Base-by-base conservation (phyloP, 345 rosid genomes). In the Populus simonii region DNA sequence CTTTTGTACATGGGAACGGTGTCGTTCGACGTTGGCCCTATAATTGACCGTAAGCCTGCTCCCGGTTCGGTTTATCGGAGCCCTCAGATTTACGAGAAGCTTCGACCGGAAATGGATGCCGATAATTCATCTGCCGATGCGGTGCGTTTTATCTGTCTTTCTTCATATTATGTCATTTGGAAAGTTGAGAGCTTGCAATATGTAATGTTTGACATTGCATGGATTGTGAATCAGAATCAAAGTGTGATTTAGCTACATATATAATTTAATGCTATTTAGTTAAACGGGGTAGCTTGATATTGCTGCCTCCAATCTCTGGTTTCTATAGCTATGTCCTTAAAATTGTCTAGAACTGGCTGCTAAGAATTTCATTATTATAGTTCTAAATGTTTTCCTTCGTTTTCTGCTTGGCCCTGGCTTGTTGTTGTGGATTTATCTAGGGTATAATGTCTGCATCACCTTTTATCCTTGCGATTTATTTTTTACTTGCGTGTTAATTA, bases 91-190 rank as follows among this genome's bases (percentile, higher is more conserved):
- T 96, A 94, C 80, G 87, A 85, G 35, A 96, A 86, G 91, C 92
- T 96, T 80, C 90, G 86, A 8, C 91, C 87, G 41, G 97, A 91
- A 55, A 96, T 96, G 96, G 94, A 92, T 79, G 86, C 94, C 29
- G 99, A 94, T 85, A 92, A 96, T 85, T 91, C 99, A 9, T 85
- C 97, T 38, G 90, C 92, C 78, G 97, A 92, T 87, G 97, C 97
- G 83, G 98, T 94, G 10, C 75, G 98, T 78, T 75, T 33, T 76
- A 23, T 33, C 68, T 22, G 7, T 66, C 36, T 51, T 13, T n/a
- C 25, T 66, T 8, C 38, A 4, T 18, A 41, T 68, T 69, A 29
- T 80, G 6, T 35, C 47, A 23, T 51, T 70, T 57, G 55, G 70
- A 80, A 74, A 51, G 29, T 71, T 63, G 79, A 63, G 79, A 75